These are phyloP conservation scores for Lactifluus subvellereus DNA, from an alignment of 768 basidiomycete genomes.

Conservation along the genomic window DNA sequence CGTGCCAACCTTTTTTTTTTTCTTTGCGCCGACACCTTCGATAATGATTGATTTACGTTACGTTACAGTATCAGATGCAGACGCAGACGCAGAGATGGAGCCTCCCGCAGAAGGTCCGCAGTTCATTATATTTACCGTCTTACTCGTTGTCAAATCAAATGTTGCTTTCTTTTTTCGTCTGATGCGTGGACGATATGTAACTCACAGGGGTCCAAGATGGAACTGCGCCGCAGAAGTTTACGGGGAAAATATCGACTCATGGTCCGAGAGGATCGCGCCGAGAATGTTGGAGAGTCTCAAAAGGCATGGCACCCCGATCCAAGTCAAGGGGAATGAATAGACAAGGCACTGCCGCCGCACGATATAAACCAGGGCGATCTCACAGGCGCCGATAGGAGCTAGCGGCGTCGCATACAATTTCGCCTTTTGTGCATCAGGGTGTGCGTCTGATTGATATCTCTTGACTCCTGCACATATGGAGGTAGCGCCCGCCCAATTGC, in stretches of 20 bases:
- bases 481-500: not conserved
- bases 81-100: not conserved
- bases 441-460: not conserved
- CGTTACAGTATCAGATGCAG: conserved; percentile 3
- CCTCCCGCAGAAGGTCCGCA: conserved; percentile 12
- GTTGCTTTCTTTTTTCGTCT: not conserved
- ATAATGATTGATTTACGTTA: not conserved
- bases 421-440: not conserved
- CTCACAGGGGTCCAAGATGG: conserved; percentile 58
- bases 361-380: conserved; percentile 63
- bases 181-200: conserved; percentile 27
- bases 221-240: conserved; percentile 28
- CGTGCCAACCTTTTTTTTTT: not conserved
- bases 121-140: not conserved
- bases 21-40: not conserved
- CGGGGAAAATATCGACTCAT: conserved; percentile 64
- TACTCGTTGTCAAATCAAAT: not conserved
- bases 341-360: conserved; percentile 55
- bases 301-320: conserved; percentile 56
- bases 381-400: conserved; percentile 58
- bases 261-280: conserved; percentile 71
- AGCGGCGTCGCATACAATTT: not conserved
- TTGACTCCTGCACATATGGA: conserved; percentile 9
- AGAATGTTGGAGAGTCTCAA: conserved; percentile 78
- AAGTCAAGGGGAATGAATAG: conserved; percentile 55